These are phyloP conservation scores for Ilyonectria destructans DNA, from an alignment of 2,329 filamentous ascomycete genomes.

Conservation along the genomic window DNA sequence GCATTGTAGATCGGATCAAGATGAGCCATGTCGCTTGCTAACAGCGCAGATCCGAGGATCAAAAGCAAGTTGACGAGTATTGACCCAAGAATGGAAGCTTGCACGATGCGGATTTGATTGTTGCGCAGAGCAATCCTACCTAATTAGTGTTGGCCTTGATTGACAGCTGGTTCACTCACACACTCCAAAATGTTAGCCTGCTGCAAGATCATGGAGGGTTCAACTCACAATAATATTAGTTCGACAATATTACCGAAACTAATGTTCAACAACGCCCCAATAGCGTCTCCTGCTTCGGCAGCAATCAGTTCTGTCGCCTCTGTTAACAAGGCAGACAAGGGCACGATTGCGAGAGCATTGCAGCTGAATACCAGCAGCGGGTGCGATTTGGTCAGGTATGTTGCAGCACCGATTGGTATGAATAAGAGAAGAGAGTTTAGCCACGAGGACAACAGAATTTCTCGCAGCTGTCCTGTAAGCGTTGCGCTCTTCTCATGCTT, in stretches of 20 bases:
- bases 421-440: constrained; percentile 79
- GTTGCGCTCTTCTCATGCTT: constrained; percentile 4
- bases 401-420: constrained; percentile 77
- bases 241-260: constrained; percentile 76
- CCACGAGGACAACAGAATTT: constrained; percentile 60
- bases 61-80: constrained; percentile 84
- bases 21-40: constrained; percentile 78
- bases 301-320: constrained; percentile 75
- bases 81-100: constrained; percentile 83
- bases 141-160: constrained; percentile 40
- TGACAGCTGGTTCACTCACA: constrained; percentile 10
- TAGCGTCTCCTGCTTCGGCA: constrained; percentile 69
- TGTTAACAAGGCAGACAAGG: constrained; percentile 71
- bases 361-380: constrained; percentile 68
- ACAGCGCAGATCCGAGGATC: constrained; percentile 83
- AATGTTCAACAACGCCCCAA: constrained; percentile 74
- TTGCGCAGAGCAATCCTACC: constrained; percentile 65
- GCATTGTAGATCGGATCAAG: constrained; percentile 70
- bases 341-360: constrained; percentile 75
- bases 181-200: background rate
- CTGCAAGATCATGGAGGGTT: background rate
- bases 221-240: constrained; percentile 70
- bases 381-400: constrained; percentile 59
- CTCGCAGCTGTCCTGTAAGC: constrained; percentile 45
- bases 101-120: constrained; percentile 83